Base-by-base conservation (phyloP, 1,284 basidiomycete species). In the Chondrostereum purpureum region DNA sequence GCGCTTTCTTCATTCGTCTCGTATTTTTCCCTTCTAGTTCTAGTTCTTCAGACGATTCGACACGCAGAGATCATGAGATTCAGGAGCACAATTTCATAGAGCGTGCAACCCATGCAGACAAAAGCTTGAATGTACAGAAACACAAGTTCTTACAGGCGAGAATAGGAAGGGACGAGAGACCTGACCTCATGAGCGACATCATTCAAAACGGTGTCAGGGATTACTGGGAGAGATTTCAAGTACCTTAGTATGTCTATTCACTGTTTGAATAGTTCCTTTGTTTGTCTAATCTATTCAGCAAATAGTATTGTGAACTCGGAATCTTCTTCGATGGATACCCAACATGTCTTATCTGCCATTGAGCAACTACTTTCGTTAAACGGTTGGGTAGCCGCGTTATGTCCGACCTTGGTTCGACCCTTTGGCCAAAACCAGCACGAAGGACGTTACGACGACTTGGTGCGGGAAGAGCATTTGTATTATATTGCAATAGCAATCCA, bases 301-400 rank as follows among this genome's bases (percentile, higher is more conserved):
- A 38, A 6, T 44, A 90, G 87, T 59, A 92, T 94, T 49, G 72
- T 75, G 2, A 80, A 79, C 52, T 77, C 76, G 54, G 90, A 92
- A 48, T 94, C 92, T 0, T 75, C 86, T 0, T 85, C 91, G 51
- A 80, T 85, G 63, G 93, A 96, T 62, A 81, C 87, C 14, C 92
- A 96, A 61, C 83, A 85, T 47, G 87, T 96, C 39, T 72, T 90
- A 44, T 79, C 74, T 39, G 83, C 92, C 4, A 88, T 97, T 43
- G 93, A 96, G 62, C 89, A 92, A 53, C 73, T 97, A 1, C 73
- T 96, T 17, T 85, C 88, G 16, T 78, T 96, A 48, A 95, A 96
- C 58, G 93, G 93, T n/a, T 97, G 93, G 93, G 93, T 94, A n/a
- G 90, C 92, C n/a, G 91, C 90, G 6, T 81, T 90, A 27, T 97